Percentiles rank a stretch among this genome's conserved stretches.
Evolutionary conservation across 2,329 filamentous ascomycete species (phyloP).

Genomic region (Tolypocladium tundrense): DNA sequence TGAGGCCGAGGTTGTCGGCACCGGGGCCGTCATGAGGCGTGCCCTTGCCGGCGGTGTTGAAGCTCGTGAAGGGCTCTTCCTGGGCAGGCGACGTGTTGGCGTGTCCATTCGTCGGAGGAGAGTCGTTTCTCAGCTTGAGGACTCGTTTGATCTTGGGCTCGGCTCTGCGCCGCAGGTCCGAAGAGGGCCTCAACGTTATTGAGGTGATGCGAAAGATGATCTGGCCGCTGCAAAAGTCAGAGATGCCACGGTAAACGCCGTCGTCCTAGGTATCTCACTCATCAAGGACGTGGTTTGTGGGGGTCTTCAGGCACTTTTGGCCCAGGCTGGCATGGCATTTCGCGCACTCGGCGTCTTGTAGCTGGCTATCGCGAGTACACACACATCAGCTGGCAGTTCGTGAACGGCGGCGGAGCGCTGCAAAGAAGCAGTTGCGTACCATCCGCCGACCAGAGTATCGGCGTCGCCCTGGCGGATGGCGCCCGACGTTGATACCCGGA

Average conservation of each 20-base stretch:
- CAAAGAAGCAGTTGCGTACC: slow-evolving; percentile 13
- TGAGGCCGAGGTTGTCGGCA: slow-evolving; percentile 9
- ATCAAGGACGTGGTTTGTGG: slow-evolving; percentile 25
- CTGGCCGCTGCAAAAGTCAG: slow-evolving; percentile 19
- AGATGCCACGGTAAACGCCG: neutral
- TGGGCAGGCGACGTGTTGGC: neutral
- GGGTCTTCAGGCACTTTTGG: slow-evolving; percentile 21
- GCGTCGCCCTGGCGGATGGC: slow-evolving; percentile 17
- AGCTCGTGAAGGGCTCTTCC: neutral
- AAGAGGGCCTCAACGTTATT: slow-evolving; percentile 12
- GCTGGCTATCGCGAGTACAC: slow-evolving; percentile 13
- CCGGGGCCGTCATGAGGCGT: neutral
- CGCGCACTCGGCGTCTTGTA: slow-evolving; percentile 25
- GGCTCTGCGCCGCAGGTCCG: slow-evolving; percentile 12
- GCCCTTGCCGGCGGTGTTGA: neutral
- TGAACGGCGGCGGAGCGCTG: neutral
- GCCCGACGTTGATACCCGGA: slow-evolving; percentile 14
- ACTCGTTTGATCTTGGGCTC: slow-evolving; percentile 21
- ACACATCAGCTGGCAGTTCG: neutral
- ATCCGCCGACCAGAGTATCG: slow-evolving; percentile 24
- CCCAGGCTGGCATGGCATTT: slow-evolving; percentile 22
- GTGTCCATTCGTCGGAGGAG: slow-evolving; percentile 1
- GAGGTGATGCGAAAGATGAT: slow-evolving; percentile 21
- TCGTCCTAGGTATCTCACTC: slow-evolving; percentile 16
- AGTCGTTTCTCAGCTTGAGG: slow-evolving; percentile 16